Evolutionary conservation across 2,329 filamentous ascomycete genomes (phyloP).

Genomic region (Aureobasidium sp.): DNA sequence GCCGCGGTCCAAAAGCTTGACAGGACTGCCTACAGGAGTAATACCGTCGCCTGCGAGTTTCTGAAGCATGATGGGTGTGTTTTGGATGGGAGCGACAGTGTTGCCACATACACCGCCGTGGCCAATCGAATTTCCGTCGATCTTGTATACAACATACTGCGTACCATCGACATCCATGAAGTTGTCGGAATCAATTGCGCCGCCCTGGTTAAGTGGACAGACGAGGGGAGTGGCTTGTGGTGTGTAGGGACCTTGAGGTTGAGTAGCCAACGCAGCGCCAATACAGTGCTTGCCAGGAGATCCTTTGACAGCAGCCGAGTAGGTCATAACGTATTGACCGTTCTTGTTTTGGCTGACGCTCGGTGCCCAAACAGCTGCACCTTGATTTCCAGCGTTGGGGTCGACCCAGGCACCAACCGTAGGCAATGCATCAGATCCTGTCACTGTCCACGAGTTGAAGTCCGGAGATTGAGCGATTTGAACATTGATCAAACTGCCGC

Average conservation of each 20-base stretch:
- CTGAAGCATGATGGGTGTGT: slow-evolving; percentile 23
- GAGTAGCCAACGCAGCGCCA: slow-evolving; percentile 18
- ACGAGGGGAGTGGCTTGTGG: slow-evolving; percentile 19
- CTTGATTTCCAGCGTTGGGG: slow-evolving; percentile 15
- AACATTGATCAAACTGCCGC: slow-evolving; percentile 22
- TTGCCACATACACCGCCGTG: slow-evolving; percentile 21
- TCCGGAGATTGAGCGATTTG: slow-evolving; percentile 28
- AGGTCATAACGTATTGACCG: slow-evolving; percentile 22
- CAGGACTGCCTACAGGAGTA: slow-evolving; percentile 18
- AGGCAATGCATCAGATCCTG: slow-evolving; percentile 24
- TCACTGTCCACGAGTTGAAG: slow-evolving; percentile 24
- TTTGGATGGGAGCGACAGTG: slow-evolving; percentile 11
- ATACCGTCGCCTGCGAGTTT: slow-evolving; percentile 18
- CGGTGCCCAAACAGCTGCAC: slow-evolving; percentile 27
- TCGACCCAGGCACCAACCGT: slow-evolving; percentile 23
- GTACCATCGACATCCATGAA: slow-evolving; percentile 19
- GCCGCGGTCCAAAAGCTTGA: slow-evolving; percentile 18
- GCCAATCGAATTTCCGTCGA: slow-evolving; percentile 22
- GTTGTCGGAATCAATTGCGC: slow-evolving; percentile 21
- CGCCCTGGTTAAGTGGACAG: slow-evolving; percentile 20
- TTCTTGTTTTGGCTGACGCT: slow-evolving; percentile 21
- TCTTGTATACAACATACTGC: slow-evolving; percentile 22
- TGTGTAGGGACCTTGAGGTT: slow-evolving; percentile 20
- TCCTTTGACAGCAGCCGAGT: slow-evolving; percentile 20
- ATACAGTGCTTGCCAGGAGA: slow-evolving; percentile 20